These are phyloP conservation scores for Botryobasidium botryosum DNA, from an alignment of 768 basidiomycete genomes.

Conservation along the genomic window DNA sequence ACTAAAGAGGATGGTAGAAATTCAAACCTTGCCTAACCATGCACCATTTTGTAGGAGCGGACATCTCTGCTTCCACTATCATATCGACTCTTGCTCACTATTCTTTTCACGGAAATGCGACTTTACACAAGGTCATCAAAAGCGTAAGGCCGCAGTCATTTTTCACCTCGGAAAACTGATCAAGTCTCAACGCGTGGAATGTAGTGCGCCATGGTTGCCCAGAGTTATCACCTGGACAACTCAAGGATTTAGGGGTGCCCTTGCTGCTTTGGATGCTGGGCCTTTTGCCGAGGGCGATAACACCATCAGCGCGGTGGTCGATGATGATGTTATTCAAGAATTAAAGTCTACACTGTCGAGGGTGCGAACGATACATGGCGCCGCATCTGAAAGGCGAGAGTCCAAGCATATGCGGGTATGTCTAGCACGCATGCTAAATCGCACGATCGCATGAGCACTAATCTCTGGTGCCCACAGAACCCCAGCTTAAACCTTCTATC, in stretches of 20 bases:
- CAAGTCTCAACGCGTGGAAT: too few species aligned
- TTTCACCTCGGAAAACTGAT: too few species aligned
- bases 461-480: too few species aligned
- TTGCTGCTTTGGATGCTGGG: too few species aligned
- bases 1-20: not conserved
- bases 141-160: conserved; percentile 34
- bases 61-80: conserved; percentile 32
- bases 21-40: not conserved
- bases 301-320: not conserved
- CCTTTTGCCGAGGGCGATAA: too few species aligned
- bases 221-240: conserved; percentile 20
- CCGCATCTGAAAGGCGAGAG: too few species aligned
- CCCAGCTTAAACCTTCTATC: too few species aligned
- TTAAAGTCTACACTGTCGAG: conserved; percentile 22
- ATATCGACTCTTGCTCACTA: conserved; percentile 40
- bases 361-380: conserved; percentile 1
- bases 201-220: conserved; percentile 18
- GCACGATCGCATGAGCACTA: not conserved
- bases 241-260: conserved; percentile 9
- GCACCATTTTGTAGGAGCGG: conserved; percentile 32
- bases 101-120: conserved; percentile 47
- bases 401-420: too few species aligned
- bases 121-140: conserved; percentile 46
- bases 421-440: too few species aligned
- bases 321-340: conserved; percentile 26